phyloP scores from a whole-genome alignment of 2,329 filamentous ascomycete species.

The Fusarium marasasianum region DNA sequence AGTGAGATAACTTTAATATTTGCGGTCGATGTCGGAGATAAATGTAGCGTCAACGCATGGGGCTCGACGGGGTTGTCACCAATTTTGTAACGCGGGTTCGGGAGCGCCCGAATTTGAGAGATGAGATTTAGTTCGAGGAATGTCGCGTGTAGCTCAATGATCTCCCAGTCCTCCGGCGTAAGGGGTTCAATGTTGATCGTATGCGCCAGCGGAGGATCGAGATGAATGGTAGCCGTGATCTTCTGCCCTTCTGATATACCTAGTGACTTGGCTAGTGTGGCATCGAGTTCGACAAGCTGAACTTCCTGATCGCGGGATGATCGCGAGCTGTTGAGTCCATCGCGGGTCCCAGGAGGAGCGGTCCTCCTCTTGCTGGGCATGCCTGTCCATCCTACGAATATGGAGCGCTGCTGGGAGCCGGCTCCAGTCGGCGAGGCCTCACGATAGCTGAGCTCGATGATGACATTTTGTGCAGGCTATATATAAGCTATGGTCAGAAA shows the following conservation, averaged over 20 bases:
- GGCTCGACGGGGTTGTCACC: conserved; percentile 61
- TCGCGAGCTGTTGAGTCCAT: conserved; percentile 72
- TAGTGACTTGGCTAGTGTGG: conserved; percentile 80
- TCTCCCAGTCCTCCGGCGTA: conserved; percentile 97
- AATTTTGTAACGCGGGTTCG: conserved; percentile 77
- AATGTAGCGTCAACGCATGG: conserved; percentile 88
- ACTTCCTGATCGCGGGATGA: conserved; percentile 78
- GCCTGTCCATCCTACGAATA: conserved; percentile 96
- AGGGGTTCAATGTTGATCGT: conserved; percentile 97
- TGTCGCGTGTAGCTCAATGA: conserved; percentile 95
- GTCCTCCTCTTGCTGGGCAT: conserved; percentile 92
- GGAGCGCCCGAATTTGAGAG: conserved; percentile 90
- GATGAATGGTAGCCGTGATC: conserved; percentile 75
- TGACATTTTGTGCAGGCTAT: conserved; percentile 92
- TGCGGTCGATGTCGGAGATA: conserved; percentile 94
- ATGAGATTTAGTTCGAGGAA: conserved; percentile 95
- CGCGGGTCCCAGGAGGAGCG: conserved; percentile 76
- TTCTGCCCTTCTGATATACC: conserved; percentile 85
- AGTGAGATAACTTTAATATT: conserved; percentile 88
- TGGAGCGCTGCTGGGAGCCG: conserved; percentile 68
- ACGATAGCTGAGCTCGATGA: conserved; percentile 86
- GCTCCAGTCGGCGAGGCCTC: conserved; percentile 60
- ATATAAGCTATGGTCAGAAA: conserved; percentile 48
- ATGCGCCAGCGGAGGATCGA: conserved; percentile 90
- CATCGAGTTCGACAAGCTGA: conserved; percentile 84